Conservation (phyloP, 352 stramenopile genomes). For the Globisporangium cylindrosporum region DNA sequence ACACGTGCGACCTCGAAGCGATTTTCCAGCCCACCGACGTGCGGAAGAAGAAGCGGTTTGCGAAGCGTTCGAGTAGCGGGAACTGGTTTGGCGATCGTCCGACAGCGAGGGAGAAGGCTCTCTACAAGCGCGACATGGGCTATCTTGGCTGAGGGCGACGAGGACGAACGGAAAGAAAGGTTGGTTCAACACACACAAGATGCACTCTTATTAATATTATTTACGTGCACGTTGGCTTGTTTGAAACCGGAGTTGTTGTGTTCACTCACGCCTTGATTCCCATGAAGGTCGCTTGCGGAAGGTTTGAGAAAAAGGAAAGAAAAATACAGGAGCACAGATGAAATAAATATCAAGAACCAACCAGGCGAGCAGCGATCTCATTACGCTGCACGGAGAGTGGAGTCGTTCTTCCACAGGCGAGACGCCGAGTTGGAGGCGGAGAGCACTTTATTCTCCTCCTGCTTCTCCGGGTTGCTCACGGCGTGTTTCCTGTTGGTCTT, state of each 20-base stretch:
- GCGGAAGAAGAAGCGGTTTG: constrained; percentile 77
- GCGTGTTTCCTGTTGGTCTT: constrained; percentile 11
- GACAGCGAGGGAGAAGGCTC: constrained; percentile 68
- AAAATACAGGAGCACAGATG: not conserved
- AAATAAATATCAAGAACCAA: not conserved
- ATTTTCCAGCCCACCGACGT: constrained; percentile 78
- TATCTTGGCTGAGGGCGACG: constrained; percentile 40
- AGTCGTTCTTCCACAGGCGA: constrained; percentile 17
- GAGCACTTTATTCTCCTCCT: constrained; percentile 1
- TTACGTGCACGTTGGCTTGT: constrained; percentile 15
- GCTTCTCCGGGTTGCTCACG: constrained; percentile 14
- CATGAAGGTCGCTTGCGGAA: not conserved
- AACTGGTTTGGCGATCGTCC: constrained; percentile 84
- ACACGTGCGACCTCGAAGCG: constrained; percentile 78
- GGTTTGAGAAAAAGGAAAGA: not conserved
- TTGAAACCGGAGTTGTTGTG: not conserved
- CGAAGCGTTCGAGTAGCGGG: constrained; percentile 74
- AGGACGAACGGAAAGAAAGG: not conserved
- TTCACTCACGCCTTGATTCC: not conserved
- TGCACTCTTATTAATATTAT: constrained; percentile 18
- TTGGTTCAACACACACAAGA: constrained; percentile 1
- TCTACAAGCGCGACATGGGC: constrained; percentile 85
- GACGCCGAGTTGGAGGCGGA: not conserved
- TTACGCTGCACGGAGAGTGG: constrained; percentile 13
- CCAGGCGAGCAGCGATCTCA: not conserved